These are phyloP conservation scores for Boletellus emodensis DNA, from an alignment of 768 basidiomycete species.

Conservation along the genomic window DNA sequence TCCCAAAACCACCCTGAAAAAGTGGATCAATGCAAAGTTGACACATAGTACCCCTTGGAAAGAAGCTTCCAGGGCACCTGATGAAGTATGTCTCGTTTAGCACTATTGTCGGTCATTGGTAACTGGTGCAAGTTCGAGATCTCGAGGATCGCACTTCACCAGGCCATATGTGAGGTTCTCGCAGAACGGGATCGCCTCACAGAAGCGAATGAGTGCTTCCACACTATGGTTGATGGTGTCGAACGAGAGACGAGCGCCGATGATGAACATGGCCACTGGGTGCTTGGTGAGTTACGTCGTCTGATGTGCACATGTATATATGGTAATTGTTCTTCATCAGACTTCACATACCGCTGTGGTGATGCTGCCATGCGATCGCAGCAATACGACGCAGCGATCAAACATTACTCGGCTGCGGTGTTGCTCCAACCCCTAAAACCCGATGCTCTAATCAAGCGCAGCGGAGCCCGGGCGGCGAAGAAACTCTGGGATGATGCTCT, in stretches of 20 bases:
- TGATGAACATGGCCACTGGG: neutral
- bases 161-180: conserved; percentile 2
- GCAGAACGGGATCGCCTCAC: neutral
- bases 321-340: neutral
- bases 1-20: neutral
- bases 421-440: neutral
- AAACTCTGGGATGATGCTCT: conserved; percentile 6
- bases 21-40: conserved; percentile 3
- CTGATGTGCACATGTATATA: neutral
- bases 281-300: neutral
- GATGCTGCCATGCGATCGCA: conserved; percentile 2
- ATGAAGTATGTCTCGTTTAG: neutral
- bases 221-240: neutral
- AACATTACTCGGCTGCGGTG: conserved; percentile 2
- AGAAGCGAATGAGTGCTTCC: neutral
- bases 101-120: neutral
- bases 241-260: neutral
- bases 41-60: neutral
- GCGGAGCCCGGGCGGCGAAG: conserved; percentile 4
- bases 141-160: neutral
- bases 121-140: neutral
- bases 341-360: conserved; percentile 2
- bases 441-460: conserved; percentile 4
- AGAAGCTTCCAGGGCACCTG: neutral
- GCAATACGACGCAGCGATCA: conserved; percentile 7